These are phyloP conservation scores for Berberis thunbergii DNA, from an alignment of 164 flowering plant species.

Conservation along the genomic window DNA sequence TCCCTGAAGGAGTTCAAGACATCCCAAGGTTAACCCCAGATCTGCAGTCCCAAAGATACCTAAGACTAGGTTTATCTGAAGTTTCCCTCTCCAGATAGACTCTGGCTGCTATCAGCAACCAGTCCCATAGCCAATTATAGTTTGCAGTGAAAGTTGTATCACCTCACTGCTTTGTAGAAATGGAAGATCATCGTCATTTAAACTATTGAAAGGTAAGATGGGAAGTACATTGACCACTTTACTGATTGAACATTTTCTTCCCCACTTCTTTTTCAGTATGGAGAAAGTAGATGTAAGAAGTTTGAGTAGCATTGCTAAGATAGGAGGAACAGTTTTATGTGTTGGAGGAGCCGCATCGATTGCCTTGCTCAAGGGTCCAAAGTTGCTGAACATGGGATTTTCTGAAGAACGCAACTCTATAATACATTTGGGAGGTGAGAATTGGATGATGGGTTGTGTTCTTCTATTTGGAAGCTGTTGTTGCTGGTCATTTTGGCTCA, in stretches of 20 bases:
- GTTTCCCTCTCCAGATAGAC: too few species aligned
- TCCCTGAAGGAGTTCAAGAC: too few species aligned
- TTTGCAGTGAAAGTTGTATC: background rate
- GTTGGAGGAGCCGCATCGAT: conserved; percentile 43
- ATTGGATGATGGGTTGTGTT: conserved; percentile 49
- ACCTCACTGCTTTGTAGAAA: background rate
- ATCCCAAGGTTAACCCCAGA: too few species aligned
- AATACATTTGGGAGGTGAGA: conserved; percentile 11
- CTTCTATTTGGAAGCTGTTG: conserved; percentile 37
- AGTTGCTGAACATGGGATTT: conserved; percentile 34
- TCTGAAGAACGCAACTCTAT: background rate
- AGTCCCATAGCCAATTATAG: too few species aligned
- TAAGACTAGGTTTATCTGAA: too few species aligned
- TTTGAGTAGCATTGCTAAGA: conserved; percentile 36
- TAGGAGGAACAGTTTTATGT: conserved; percentile 41
- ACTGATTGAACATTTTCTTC: background rate
- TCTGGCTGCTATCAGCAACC: too few species aligned
- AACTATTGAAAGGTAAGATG: too few species aligned
- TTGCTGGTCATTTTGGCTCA: conserved; percentile 64
- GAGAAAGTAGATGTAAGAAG: conserved; percentile 41
- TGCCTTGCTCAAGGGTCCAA: conserved; percentile 47
- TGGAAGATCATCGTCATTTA: too few species aligned
- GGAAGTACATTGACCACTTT: too few species aligned
- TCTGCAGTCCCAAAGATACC: too few species aligned
- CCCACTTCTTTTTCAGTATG: conserved; percentile 16